phyloP scores from a whole-genome alignment of 2,329 filamentous ascomycete species.

The Trichoderma oligosporum region DNA sequence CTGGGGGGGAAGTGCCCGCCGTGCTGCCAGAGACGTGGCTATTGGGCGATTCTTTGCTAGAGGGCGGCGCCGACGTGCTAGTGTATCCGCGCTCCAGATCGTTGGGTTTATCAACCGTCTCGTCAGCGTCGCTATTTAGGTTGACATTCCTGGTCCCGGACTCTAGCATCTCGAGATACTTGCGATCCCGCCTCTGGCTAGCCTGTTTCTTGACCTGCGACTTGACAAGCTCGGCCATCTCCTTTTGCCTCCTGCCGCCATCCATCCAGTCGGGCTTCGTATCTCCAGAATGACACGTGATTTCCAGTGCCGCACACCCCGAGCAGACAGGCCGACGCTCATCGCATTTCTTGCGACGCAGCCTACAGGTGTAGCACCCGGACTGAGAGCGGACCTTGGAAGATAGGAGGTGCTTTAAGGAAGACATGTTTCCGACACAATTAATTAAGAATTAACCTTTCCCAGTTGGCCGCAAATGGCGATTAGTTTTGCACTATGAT shows the following conservation, averaged over 20 bases:
- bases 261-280: conserved; percentile 59
- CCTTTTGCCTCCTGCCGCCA: conserved; percentile 44
- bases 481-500: neutral
- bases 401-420: conserved; percentile 15
- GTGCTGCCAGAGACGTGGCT: conserved; percentile 20
- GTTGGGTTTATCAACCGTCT: neutral
- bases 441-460: neutral
- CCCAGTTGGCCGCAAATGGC: neutral
- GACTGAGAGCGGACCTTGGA: conserved; percentile 38
- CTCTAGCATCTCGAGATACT: conserved; percentile 44
- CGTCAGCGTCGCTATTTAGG: neutral
- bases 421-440: neutral
- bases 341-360: conserved; percentile 60
- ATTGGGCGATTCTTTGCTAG: conserved; percentile 15
- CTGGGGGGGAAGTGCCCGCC: conserved; percentile 30
- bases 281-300: conserved; percentile 52
- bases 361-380: conserved; percentile 59
- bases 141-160: conserved; percentile 30
- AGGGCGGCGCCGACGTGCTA: conserved; percentile 15
- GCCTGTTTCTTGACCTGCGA: conserved; percentile 54
- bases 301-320: conserved; percentile 50
- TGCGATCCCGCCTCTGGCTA: conserved; percentile 47
- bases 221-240: conserved; percentile 53
- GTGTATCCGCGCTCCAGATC: conserved; percentile 8
- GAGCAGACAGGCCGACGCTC: conserved; percentile 50